A percentile compares a stretch with the other conserved stretches of the same genome.
Conservation (phyloP, 2,329 filamentous ascomycete species). For the Sclerotiophoma versabilis region DNA sequence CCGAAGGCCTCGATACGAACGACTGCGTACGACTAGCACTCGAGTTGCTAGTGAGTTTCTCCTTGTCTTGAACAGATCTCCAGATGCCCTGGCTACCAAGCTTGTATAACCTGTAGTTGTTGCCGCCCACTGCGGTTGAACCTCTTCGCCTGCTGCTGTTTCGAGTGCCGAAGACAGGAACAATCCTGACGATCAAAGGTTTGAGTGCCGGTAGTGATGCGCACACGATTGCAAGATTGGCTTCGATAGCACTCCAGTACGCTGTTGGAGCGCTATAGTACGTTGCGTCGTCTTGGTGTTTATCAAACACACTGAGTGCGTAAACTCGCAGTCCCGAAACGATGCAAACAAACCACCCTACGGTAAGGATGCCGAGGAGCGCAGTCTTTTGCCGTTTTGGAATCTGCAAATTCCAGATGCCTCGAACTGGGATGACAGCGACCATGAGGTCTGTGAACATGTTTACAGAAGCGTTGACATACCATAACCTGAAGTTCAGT, state of each 20-base stretch:
- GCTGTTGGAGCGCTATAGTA: slow-evolving; percentile 33
- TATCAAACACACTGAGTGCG: slow-evolving; percentile 21
- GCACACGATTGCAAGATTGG: slow-evolving; percentile 44
- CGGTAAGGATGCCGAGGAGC: slow-evolving; percentile 31
- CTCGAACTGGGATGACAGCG: slow-evolving; percentile 31
- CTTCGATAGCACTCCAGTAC: slow-evolving; percentile 42
- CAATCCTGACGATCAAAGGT: slow-evolving; percentile 32
- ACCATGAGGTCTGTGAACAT: slow-evolving; percentile 37
- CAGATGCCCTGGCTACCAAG: slow-evolving; percentile 5
- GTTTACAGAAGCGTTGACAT: slow-evolving; percentile 31
- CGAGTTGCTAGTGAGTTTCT: slow-evolving; percentile 19
- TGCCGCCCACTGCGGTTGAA: slow-evolving; percentile 8
- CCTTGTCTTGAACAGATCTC: slow-evolving; percentile 14
- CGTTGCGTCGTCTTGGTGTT: slow-evolving; percentile 28
- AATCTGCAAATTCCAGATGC: slow-evolving; percentile 36
- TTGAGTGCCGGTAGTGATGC: slow-evolving; percentile 42
- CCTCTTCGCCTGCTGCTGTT: slow-evolving; percentile 19
- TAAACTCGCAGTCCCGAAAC: slow-evolving; percentile 40
- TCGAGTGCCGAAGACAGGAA: slow-evolving; percentile 29
- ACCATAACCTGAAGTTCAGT: slow-evolving; percentile 18
- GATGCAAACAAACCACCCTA: slow-evolving; percentile 45
- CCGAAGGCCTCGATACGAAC: slow-evolving; percentile 4
- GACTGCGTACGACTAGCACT: slow-evolving; percentile 14
- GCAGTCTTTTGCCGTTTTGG: slow-evolving; percentile 30
- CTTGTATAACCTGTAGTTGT: slow-evolving; percentile 5